Base-by-base conservation (phyloP, 306 rosid genomes). In the Macrotyloma uniflorum region DNA sequence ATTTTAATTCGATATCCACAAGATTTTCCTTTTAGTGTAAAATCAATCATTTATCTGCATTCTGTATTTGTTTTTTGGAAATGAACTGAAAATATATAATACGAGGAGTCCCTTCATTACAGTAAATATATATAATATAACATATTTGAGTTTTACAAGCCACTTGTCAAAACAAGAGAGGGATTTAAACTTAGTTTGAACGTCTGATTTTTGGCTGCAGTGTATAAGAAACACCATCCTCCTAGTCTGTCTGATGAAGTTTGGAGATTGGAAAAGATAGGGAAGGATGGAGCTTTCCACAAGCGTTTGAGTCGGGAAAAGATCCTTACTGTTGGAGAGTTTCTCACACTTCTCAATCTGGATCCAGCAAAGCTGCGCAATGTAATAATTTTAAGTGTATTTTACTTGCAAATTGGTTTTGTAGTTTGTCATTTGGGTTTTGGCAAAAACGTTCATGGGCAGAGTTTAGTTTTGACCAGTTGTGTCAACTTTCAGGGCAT, bases 171-270 rank as follows among this genome's bases (percentile, higher is more conserved):
- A 71, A 78, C 47, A 67, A 73, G 74, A 78, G 64, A 46, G 59
- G 16, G 57, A 54, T 47, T 67, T 36, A 73, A 67, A 77, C 72
- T 11, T 20, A 10, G 59, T 63, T 70, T 77, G 47, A 76, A 54
- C 67, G 6, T 63, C 65, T 85, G 33, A 32, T 79, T 43, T 80
- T 79, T 83, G 20, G 50, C 61, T 86, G 88, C 90, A 95, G 98
- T 91, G 90, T 93, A 96, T 85, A 93, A 91, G 91, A 96, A 96
- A 81, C 99, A 96, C 85, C 98, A 96, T 81, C 99, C 99, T 79
- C 99, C 99, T 32, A 79, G 70, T 83, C 84, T 96, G 85, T 77
- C 46, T 24, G 99, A 95, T 85, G 99, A 95, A 83, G 97, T 95
- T 72, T 95, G 99, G 99, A 87, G 99, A 87, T 76, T 96, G 77